phyloP scores from a whole-genome alignment of 768 basidiomycete genomes.

The Amanita subjunquillea region DNA sequence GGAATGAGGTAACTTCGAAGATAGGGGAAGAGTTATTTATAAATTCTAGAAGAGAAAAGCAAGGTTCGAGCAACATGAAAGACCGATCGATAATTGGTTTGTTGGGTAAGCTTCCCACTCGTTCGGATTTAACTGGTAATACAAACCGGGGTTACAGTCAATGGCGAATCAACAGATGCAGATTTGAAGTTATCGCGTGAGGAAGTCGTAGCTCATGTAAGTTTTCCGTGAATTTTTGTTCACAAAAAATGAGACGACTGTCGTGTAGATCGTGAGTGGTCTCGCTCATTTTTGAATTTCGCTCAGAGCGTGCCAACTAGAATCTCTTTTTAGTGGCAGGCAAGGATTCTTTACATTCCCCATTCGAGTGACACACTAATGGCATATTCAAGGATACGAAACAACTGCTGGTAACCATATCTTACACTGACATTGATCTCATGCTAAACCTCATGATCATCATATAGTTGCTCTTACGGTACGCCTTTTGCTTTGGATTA shows the following conservation, averaged over 20 bases:
- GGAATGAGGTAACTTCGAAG: slow-evolving; percentile 14
- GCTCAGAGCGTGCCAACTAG: not conserved
- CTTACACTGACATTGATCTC: not conserved
- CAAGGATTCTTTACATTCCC: not conserved
- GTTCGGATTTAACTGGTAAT: not conserved
- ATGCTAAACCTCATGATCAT: not conserved
- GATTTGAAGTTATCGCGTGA: slow-evolving; percentile 23
- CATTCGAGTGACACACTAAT: not conserved
- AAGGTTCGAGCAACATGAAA: slow-evolving; percentile 7
- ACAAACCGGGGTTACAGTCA: slow-evolving; percentile 17
- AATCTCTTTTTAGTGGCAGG: slow-evolving; percentile 12
- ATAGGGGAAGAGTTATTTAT: slow-evolving; percentile 21
- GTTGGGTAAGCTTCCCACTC: slow-evolving; percentile 9
- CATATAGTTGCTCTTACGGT: not conserved
- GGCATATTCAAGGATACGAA: slow-evolving; percentile 9
- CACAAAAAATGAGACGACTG: not conserved
- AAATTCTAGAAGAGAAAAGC: slow-evolving; percentile 9
- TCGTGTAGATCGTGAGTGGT: not conserved
- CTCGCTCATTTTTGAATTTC: not conserved
- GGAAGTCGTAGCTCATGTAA: slow-evolving; percentile 30
- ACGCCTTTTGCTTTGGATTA: not conserved
- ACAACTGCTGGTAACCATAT: slow-evolving; percentile 6
- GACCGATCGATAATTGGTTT: slow-evolving; percentile 18
- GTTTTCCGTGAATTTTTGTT: not conserved
- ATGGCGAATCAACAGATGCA: slow-evolving; percentile 17